Conservation (phyloP, 2,329 filamentous ascomycete species). For the Fusarium phyllophilum region DNA sequence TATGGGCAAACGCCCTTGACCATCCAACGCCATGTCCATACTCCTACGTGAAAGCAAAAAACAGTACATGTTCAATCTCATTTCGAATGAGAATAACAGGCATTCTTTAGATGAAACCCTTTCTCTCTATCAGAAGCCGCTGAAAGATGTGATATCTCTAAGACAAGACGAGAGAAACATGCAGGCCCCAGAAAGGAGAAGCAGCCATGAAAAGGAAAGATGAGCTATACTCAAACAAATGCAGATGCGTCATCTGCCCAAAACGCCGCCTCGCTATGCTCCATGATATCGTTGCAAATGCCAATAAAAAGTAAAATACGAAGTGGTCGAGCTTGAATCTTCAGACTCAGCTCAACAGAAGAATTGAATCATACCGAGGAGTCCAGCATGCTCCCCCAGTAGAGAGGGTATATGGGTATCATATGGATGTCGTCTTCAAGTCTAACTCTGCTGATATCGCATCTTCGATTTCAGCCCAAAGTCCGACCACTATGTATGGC, state of each 20-base stretch:
- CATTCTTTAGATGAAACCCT: conserved; percentile 17
- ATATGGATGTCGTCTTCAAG: conserved; percentile 43
- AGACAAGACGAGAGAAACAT: conserved; percentile 10
- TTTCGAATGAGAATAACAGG: conserved; percentile 2
- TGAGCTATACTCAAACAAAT: conserved; percentile 39
- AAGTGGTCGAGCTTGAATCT: conserved; percentile 28
- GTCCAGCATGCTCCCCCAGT: conserved; percentile 27
- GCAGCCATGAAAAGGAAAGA: conserved; percentile 24
- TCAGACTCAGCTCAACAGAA: conserved; percentile 31
- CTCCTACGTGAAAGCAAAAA: conserved; percentile 20
- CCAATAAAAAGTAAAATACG: conserved; percentile 35
- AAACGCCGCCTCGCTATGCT: conserved; percentile 57
- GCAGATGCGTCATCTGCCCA: conserved; percentile 40
- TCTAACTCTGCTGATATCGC: conserved; percentile 22
- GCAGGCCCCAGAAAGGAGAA: conserved; percentile 25
- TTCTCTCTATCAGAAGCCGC: conserved; percentile 22
- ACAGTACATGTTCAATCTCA: conserved; percentile 4
- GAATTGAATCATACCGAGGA: conserved; percentile 34
- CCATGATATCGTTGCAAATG: conserved; percentile 44
- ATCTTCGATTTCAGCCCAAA: conserved; percentile 53
- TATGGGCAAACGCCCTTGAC: conserved; percentile 9
- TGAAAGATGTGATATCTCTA: conserved; percentile 26
- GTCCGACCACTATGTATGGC: conserved; percentile 65
- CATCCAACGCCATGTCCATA: conserved; percentile 35
- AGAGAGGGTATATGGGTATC: conserved; percentile 45